A percentile compares a stretch with the other conserved stretches of the same genome.
These are phyloP conservation scores for Neoboletus brunneissimus DNA, from an alignment of 768 basidiomycete species.

Conservation along the genomic window DNA sequence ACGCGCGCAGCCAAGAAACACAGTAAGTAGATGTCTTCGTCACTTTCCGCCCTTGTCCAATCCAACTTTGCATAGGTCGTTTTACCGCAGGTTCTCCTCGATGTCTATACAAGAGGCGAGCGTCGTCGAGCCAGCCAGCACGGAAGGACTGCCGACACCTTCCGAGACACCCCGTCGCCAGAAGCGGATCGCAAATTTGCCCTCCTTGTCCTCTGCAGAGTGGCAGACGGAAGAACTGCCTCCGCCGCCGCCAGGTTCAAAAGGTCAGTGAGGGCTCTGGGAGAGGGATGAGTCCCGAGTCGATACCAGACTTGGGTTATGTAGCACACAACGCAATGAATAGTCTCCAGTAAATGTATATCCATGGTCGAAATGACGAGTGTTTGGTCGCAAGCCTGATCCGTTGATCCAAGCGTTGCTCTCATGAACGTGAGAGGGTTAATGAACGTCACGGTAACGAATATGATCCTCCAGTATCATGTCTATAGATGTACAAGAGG, in stretches of 20 bases:
- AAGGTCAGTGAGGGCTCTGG: constrained; percentile 1
- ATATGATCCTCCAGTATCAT: neutral
- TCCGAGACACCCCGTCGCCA: constrained; percentile 13
- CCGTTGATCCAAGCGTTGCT: too few relatives aligned
- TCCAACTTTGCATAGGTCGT: constrained; percentile 9
- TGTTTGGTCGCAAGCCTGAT: neutral
- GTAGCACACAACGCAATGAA: neutral
- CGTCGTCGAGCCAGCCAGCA: constrained; percentile 2
- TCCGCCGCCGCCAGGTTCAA: constrained; percentile 40
- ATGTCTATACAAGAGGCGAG: constrained; percentile 33
- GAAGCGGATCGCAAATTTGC: constrained; percentile 39
- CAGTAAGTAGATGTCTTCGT: constrained; percentile 47
- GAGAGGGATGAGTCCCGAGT: neutral
- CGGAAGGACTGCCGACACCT: neutral
- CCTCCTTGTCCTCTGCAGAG: constrained; percentile 46
- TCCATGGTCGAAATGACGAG: neutral
- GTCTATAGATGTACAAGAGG: neutral
- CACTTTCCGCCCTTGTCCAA: neutral
- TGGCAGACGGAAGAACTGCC: constrained; percentile 53
- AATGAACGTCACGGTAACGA: neutral
- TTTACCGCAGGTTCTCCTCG: constrained; percentile 22
- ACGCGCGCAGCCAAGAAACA: constrained; percentile 67
- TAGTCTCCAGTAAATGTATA: neutral
- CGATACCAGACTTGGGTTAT: neutral
- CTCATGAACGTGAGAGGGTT: neutral